Evolutionary conservation across 2,329 filamentous ascomycete species (phyloP).

Genomic region (Cladophialophora immunda): DNA sequence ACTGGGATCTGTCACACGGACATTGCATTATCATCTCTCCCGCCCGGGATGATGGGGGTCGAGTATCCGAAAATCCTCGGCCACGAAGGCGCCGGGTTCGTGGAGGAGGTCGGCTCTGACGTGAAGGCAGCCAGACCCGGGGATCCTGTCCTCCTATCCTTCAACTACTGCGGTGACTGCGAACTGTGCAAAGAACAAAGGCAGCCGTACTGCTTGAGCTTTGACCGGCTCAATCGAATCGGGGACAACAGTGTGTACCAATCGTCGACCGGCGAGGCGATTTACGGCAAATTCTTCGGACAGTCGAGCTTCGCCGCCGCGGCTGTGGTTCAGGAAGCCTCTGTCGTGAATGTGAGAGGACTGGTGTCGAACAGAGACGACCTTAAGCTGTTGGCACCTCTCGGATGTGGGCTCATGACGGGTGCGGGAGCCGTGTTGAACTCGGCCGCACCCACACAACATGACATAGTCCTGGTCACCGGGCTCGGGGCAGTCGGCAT

Average conservation of each 20-base stretch:
- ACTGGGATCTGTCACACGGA: slow-evolving; percentile 67
- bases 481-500: slow-evolving; percentile 59
- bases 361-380: slow-evolving; percentile 25
- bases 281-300: slow-evolving; percentile 50
- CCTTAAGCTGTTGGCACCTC: slow-evolving; percentile 42
- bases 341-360: slow-evolving; percentile 41
- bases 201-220: slow-evolving; percentile 59
- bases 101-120: slow-evolving; percentile 54
- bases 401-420: slow-evolving; percentile 47
- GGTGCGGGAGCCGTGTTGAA: slow-evolving; percentile 54
- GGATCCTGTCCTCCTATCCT: slow-evolving; percentile 60
- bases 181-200: slow-evolving; percentile 56
- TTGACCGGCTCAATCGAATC: slow-evolving; percentile 57
- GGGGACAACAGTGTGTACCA: slow-evolving; percentile 16
- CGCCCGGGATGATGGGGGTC: slow-evolving; percentile 46
- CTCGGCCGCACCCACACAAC: slow-evolving; percentile 47
- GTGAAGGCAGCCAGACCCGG: slow-evolving; percentile 54
- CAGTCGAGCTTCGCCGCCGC: slow-evolving; percentile 48
- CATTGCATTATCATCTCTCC: slow-evolving; percentile 54
- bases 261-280: slow-evolving; percentile 40
- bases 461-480: slow-evolving; percentile 53
- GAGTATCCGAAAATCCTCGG: slow-evolving; percentile 61
- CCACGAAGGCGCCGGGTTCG: slow-evolving; percentile 65
- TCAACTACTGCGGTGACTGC: slow-evolving; percentile 57
- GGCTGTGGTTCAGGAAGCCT: slow-evolving; percentile 43